These are phyloP conservation scores for Porcisia hertigi DNA, from an alignment of 208 protist genomes.

Conservation along the genomic window DNA sequence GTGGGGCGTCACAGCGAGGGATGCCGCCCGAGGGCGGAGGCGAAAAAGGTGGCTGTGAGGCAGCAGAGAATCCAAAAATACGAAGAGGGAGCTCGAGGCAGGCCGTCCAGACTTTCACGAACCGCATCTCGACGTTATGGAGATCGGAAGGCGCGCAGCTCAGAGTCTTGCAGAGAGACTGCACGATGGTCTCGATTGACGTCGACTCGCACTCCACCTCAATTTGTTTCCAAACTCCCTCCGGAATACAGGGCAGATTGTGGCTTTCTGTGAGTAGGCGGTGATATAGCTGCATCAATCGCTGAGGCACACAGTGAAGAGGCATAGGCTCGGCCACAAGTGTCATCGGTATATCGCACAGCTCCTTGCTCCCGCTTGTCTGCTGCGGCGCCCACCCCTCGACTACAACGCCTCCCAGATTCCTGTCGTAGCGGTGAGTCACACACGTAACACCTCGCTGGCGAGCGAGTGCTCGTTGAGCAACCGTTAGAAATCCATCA, in stretches of 20 bases:
- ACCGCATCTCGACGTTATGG: neutral
- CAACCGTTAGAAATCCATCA: slow-evolving; percentile 2
- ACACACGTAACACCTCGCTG: neutral
- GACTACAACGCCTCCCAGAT: neutral
- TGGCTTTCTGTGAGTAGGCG: neutral
- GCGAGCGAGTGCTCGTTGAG: slow-evolving; percentile 1
- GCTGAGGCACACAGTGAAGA: slow-evolving; percentile 6
- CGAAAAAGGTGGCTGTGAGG: too few species aligned
- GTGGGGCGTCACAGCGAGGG: neutral
- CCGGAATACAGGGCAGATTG: neutral
- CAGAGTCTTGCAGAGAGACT: slow-evolving; percentile 7
- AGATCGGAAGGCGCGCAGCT: slow-evolving; percentile 8
- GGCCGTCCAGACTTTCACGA: slow-evolving; percentile 4
- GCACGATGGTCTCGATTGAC: neutral
- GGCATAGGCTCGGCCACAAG: slow-evolving; percentile 3
- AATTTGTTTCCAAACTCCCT: neutral
- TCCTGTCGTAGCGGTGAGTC: slow-evolving; percentile 10
- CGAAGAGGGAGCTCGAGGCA: slow-evolving; percentile 10
- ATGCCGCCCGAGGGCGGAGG: neutral
- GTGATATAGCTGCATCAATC: slow-evolving; percentile 1
- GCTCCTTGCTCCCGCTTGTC: neutral
- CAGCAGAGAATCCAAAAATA: neutral
- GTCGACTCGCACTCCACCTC: neutral
- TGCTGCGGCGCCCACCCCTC: slow-evolving; percentile 1
- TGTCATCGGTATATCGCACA: neutral